Evolutionary conservation across 805 yeast genomes (phyloP), one percentile per base, ranked within the genome.

Genomic region (Kluyveromyces nonfermentans): DNA sequence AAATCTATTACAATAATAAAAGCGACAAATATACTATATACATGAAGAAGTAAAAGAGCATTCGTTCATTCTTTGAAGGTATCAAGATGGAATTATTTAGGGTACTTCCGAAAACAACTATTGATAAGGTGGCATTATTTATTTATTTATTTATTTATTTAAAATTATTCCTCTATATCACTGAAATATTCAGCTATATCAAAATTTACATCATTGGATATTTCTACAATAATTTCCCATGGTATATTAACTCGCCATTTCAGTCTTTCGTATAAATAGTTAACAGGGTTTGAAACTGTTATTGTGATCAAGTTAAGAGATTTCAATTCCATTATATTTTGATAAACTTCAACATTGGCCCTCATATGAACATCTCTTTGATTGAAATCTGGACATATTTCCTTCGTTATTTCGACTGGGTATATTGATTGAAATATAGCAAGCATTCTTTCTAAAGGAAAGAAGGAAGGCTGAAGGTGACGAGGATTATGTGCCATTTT

Each of bases 181-280:
- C 52, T 52, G 37, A 86, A 52, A 55, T 81, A 86, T 46, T 75
- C 78, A 22, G 72, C 77, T 9, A 88, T 69, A 1, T 80, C 85
- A 53, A 89, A 77, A 8, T 74, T 69, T 7, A 88, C 68, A 17
- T 82, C 85, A 17, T 68, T 61, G 0, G 95, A 78, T 33, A 87
- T 67, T 39, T 71, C 70, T 48, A 72, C 71, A 9, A 83, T 73
- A 7, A 77, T 71, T 30, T 72, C 73, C 84, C 86, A 87, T 35
- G 78, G 72, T 7, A 82, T 77, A 54, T 84, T 85, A 48, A 86
- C 78, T 56, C 75, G 81, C 95, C 95, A 88, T 53, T 81, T 76
- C 1, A 84, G 74, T 45, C 77, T 75, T 16, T 87, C 77, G 43
- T 78, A 82, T 35, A 87, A 63, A 19, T 74, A 73, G 54, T 82